Evolutionary conservation across 805 yeast genomes (phyloP), one percentile per base, ranked within the genome.

Genomic region (Nakazawaea peltata): DNA sequence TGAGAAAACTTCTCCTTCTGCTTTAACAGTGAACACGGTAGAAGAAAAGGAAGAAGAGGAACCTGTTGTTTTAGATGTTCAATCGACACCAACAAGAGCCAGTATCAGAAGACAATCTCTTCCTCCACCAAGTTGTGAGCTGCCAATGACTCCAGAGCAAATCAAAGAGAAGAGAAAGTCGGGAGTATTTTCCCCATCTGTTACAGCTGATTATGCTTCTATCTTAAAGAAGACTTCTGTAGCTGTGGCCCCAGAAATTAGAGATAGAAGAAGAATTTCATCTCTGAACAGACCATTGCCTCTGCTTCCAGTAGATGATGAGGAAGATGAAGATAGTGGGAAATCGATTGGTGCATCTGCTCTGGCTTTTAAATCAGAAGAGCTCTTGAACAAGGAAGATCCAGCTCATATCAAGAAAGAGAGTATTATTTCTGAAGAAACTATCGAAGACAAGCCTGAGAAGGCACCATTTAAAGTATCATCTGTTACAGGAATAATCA

Each of bases 211-310:
- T 9, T 28, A 25, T 26, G 36, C 36, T 13, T 12, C 8, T 11
- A 22, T 33, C 15, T 26, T 32, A 10, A 27, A 32, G 19, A 19
- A 22, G 12, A 36, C 10, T 7, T 5, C 15, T 9, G 15, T 16
- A 7, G 5, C 19, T 4, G n/a, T n/a, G n/a, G n/a, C n/a, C n/a
- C n/a, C n/a, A n/a, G 33, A 34, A 16, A 15, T 33, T 12, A 22
- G 19, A 26, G 33, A 34, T 16, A 8, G 35, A 11, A 32, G 23
- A 15, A 28, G 35, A 24, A 29, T 32, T 9, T 28, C 40, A 13
- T 37, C 41, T 8, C 25, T 26, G 29, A 29, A 24, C 15, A 37
- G 36, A 30, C 41, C 41, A n/a, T 33, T 37, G 18, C 41, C 41
- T 14, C 34, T 28, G 11, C 19, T 30, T 14, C 41, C 41, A 18